Base-by-base conservation (phyloP, 139 green algal genomes). In the Nannochloris sp. region DNA sequence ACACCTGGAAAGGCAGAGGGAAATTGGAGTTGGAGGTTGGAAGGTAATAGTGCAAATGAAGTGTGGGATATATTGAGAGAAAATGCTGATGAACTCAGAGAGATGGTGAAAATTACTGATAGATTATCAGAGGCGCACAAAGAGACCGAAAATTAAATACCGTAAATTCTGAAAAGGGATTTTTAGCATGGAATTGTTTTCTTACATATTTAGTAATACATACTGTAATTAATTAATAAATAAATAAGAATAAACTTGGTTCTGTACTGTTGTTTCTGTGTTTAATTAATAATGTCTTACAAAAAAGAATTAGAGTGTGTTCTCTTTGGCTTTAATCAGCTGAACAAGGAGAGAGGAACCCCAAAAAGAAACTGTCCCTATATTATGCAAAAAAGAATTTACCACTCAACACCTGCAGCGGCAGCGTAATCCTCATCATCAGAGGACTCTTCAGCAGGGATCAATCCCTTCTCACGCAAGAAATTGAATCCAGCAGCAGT, bases 1-100 rank as follows among this genome's bases (percentile, higher is more conserved):
- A 90, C 80, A 1, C 92, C 92, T 2, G 92, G 92, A 31, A 78
- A 62, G 19, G 89, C 89, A 1, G 84, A 75, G 4, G 87, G 85
- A 77, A 97, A 97, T 82, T 97, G 90, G 90, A 36, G 64, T 0
- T 97, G 90, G 90, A 76, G 90, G 4, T 48, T 75, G 67, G 65
- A 51, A 32, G 59, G 36, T 60, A 25, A 12, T 45, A 19, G 9
- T 45, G 37, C 12, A 45, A 19, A 9, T 12, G 31, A 36, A 32
- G 34, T 66, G 12, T 76, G 53, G 62, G 38, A n/a, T 5, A 34
- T 53, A 39, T 38, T 54, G 3, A 6, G 12, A 23, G 29, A 23
- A 30, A 25, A 23, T 48, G 56, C 56, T 6, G 32, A 46, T 6
- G 61, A 72, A 58, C 48, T 47, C 35, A 56, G 30, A 24, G 25